Conservation (phyloP, 116 monocot genomes). For the Posidonia oceanica region DNA sequence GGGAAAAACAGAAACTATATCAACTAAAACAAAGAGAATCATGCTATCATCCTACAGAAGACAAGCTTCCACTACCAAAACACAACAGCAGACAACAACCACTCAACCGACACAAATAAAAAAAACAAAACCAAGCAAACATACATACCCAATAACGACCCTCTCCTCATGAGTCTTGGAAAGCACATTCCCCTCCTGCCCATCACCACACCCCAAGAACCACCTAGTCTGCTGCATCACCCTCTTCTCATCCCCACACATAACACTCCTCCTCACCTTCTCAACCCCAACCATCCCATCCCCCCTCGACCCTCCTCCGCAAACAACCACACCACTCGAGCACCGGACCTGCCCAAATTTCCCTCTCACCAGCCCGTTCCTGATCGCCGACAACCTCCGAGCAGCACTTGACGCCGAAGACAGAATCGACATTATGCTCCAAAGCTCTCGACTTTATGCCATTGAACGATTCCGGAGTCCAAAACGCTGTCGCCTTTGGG, state of each 20-base stretch:
- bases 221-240: constrained; percentile 30
- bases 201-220: constrained; percentile 82
- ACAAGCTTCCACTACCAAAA: background rate
- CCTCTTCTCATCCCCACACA: background rate
- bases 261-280: background rate
- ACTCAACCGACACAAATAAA: background rate
- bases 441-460: background rate
- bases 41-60: background rate
- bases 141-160: constrained; percentile 66
- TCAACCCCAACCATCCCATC: background rate
- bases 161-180: constrained; percentile 65
- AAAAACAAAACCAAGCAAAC: background rate
- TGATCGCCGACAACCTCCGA: background rate
- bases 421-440: background rate
- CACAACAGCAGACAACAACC: background rate
- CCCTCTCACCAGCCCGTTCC: background rate
- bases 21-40: background rate
- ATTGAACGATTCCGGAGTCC: background rate
- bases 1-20: background rate
- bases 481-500: background rate
- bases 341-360: background rate
- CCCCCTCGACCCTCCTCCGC: background rate
- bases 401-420: background rate
- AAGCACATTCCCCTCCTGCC: constrained; percentile 59
- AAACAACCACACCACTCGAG: background rate